A percentile compares a stretch with the other conserved stretches of the same genome.
Evolutionary conservation across 75 land plant genomes (phyloP).

Genomic region (Ceratopteris richardii): DNA sequence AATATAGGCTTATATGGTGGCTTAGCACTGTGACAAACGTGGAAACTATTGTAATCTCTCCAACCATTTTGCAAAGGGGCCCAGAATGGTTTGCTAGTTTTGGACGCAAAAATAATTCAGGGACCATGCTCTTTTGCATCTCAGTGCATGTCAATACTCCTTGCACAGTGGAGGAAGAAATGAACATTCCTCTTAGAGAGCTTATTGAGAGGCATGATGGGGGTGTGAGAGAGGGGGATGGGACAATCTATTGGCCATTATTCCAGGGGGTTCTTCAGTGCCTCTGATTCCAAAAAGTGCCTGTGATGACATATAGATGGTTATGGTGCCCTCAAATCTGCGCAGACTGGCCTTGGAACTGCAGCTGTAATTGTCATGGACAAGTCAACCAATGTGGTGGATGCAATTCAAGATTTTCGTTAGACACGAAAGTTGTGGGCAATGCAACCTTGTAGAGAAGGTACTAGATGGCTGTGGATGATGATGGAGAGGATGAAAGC

Average conservation of each 20-base stretch:
- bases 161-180: conserved; percentile 95
- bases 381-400: conserved; percentile 86
- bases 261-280: conserved; percentile 91
- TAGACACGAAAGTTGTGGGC: conserved; percentile 92
- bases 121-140: conserved; percentile 78
- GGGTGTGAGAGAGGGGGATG: conserved; percentile 91
- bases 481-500: conserved; percentile 93
- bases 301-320: conserved; percentile 91
- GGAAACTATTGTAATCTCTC: conserved; percentile 95
- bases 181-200: conserved; percentile 89
- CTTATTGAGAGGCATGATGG: conserved; percentile 91
- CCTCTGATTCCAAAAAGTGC: conserved; percentile 69
- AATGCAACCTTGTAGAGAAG: conserved; percentile 91
- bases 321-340: conserved; percentile 89
- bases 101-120: conserved; percentile 90
- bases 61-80: conserved; percentile 78
- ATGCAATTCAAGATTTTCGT: conserved; percentile 84
- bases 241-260: conserved; percentile 85
- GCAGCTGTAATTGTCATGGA: conserved; percentile 96
- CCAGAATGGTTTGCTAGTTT: conserved; percentile 98
- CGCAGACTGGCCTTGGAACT: conserved; percentile 77
- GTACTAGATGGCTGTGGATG: conserved; percentile 86
- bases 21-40: conserved; percentile 90
- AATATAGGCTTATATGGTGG: conserved; percentile 91
- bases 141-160: conserved; percentile 94